Base-by-base conservation (phyloP, 768 basidiomycete species). In the Lyophyllum atratum region DNA sequence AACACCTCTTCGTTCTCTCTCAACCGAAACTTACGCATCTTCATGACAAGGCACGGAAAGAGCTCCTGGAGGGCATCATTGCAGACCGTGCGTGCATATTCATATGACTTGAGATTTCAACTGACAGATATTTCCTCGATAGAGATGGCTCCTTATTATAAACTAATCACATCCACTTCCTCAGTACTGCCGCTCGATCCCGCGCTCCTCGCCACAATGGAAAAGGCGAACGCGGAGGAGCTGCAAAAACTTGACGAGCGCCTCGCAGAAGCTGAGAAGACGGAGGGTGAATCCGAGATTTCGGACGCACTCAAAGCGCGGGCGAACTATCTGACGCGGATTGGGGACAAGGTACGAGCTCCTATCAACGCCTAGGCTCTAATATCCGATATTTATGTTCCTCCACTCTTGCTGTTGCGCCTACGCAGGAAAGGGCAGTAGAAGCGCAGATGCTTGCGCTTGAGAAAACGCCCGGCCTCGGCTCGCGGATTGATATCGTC, bases 111-210 rank as follows among this genome's bases (percentile, higher is more conserved):
- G 44, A 47, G 17, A 11, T 10, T 29, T 3, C 33, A 17, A 17
- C 6, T 21, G 4, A 21, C 26, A 22, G 15, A 10, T 21, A 2
- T 22, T 44, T 19, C 3, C 5, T 4, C 3, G 44, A 25, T 54
- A 95, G 93, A 94, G 65, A 97, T 96, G 95, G 86, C 85, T 1
- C 91, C 95, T 0, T 96, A 92, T 72, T 92, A 85, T 74, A 79
- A 74, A 55, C 72, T 76, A 12, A 77, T 90, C 52, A 82, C 83
- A 2, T 74, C 85, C 10, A 69, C 84, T 0, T 75, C 80, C 5
- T 69, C 80, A 2, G 60, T 71, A 0, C 67, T 89, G 0, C 73
- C 82, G 0, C 66, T 82, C 2, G 85, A 90, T 62, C 67, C 77
- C 4, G 62, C 72, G 0, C 68, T 93, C 7, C 76, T 90, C 14